Conservation (phyloP, 495 filamentous ascomycete genomes). For the Neurospora pannonica region DNA sequence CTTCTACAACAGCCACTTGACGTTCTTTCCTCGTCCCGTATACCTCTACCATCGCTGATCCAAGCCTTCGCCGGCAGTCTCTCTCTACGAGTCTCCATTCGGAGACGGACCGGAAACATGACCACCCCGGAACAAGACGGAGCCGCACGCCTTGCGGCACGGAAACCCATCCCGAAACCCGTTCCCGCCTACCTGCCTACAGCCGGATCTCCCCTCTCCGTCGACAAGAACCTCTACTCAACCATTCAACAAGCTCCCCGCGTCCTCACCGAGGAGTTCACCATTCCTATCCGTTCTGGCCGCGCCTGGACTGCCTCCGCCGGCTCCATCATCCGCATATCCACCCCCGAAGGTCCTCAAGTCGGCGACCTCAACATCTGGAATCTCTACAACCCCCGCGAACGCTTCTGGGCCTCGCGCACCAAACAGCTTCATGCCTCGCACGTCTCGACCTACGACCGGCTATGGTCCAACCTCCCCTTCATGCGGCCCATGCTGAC, state of each 20-base stretch:
- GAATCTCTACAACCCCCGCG: constrained; percentile 64
- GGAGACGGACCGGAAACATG: not conserved
- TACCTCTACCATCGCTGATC: not conserved
- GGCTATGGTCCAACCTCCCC: constrained; percentile 67
- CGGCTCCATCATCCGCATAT: constrained; percentile 58
- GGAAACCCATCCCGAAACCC: constrained; percentile 24
- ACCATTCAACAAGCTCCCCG: constrained; percentile 27
- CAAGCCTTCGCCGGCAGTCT: not conserved
- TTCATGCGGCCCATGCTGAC: constrained; percentile 67
- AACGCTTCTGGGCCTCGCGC: constrained; percentile 70
- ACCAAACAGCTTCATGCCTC: constrained; percentile 69
- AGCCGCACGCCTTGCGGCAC: not conserved
- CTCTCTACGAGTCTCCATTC: not conserved
- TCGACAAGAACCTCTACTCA: constrained; percentile 33
- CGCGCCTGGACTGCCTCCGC: constrained; percentile 54
- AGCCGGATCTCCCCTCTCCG: constrained; percentile 30
- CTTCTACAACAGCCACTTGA: not conserved
- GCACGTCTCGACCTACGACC: constrained; percentile 59
- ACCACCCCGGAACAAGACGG: not conserved
- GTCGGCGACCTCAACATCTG: constrained; percentile 79
- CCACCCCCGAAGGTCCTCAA: constrained; percentile 65
- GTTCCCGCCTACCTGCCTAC: constrained; percentile 41
- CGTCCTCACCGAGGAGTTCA: constrained; percentile 29
- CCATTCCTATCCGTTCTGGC: constrained; percentile 47
- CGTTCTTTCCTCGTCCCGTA: not conserved